Evolutionary conservation across 495 filamentous ascomycete genomes (phyloP).

Genomic region (Penicillium tannophilum): DNA sequence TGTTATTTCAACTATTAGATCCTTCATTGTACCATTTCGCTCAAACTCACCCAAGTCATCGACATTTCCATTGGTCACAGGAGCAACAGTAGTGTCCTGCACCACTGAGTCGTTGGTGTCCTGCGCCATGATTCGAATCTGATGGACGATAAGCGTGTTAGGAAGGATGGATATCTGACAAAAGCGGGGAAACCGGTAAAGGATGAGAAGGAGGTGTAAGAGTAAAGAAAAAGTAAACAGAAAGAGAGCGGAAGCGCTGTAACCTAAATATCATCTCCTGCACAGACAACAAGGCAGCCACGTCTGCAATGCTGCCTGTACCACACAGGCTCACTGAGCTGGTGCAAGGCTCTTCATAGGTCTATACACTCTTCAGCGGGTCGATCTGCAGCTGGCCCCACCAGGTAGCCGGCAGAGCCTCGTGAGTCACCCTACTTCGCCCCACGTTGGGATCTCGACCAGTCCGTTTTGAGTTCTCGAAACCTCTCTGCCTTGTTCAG

Average conservation of each 20-base stretch:
- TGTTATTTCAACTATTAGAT: not conserved
- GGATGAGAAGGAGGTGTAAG: not conserved
- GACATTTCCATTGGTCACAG: not conserved
- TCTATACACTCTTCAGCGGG: not conserved
- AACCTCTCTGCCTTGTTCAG: not conserved
- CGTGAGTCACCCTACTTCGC: conserved; percentile 1
- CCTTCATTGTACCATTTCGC: not conserved
- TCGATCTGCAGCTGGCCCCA: conserved; percentile 7
- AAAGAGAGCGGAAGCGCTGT: not conserved
- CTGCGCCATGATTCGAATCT: not conserved
- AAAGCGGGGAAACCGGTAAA: not conserved
- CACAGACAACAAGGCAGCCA: conserved; percentile 6
- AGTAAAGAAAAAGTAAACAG: not conserved
- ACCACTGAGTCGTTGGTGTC: not conserved
- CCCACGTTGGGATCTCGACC: not conserved
- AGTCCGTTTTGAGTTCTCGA: not conserved
- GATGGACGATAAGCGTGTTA: not conserved
- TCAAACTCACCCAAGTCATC: not conserved
- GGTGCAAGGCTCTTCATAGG: conserved; percentile 2
- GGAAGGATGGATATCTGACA: not conserved
- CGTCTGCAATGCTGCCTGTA: conserved; percentile 6
- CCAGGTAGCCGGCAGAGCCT: conserved; percentile 3
- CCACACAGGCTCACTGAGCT: not conserved
- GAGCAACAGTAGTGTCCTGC: not conserved
- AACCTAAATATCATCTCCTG: not conserved